Percentiles rank a stretch among this genome's conserved stretches.
phyloP scores from a whole-genome alignment of 192 early-diverging fungal species.

The Entrophospora sp. region DNA sequence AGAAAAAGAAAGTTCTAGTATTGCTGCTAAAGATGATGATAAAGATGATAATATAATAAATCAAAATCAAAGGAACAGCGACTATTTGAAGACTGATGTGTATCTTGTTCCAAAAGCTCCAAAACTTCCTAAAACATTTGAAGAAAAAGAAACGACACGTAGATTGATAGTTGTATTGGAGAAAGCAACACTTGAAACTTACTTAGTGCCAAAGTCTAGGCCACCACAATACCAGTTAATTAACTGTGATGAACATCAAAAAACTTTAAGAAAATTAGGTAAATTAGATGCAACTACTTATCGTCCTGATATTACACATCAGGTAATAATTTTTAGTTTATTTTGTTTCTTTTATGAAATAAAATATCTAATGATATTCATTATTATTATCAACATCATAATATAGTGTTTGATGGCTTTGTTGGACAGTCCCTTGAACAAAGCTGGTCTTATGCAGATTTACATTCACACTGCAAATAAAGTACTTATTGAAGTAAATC shows the following conservation, averaged over 20 bases:
- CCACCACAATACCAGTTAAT: slow-evolving; percentile 78
- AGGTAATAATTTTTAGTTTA: slow-evolving; percentile 38
- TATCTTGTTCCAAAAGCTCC: slow-evolving; percentile 58
- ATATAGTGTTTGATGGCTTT: slow-evolving; percentile 83
- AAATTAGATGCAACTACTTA: slow-evolving; percentile 61
- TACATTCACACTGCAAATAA: slow-evolving; percentile 93
- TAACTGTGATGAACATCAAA: slow-evolving; percentile 94
- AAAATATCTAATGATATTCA: neutral
- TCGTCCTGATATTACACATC: slow-evolving; percentile 95
- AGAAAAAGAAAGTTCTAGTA: no score
- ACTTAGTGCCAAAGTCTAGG: slow-evolving; percentile 75
- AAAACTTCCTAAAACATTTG: slow-evolving; percentile 67
- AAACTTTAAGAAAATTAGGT: slow-evolving; percentile 77
- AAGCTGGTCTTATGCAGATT: slow-evolving; percentile 95
- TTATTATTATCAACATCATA: neutral
- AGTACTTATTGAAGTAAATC: slow-evolving; percentile 96
- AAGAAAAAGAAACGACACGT: slow-evolving; percentile 65
- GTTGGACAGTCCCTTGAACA: slow-evolving; percentile 96
- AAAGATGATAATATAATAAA: no score
- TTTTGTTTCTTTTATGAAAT: neutral
- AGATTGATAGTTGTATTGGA: slow-evolving; percentile 92
- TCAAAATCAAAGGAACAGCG: no score
- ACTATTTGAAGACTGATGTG: slow-evolving; percentile 27
- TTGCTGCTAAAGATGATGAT: no score
- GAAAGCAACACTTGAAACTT: slow-evolving; percentile 82